Evolutionary conservation across 192 early-diverging fungal genomes (phyloP), one percentile per base, ranked within the genome.

Genomic region (Polychytrium aggregatum): DNA sequence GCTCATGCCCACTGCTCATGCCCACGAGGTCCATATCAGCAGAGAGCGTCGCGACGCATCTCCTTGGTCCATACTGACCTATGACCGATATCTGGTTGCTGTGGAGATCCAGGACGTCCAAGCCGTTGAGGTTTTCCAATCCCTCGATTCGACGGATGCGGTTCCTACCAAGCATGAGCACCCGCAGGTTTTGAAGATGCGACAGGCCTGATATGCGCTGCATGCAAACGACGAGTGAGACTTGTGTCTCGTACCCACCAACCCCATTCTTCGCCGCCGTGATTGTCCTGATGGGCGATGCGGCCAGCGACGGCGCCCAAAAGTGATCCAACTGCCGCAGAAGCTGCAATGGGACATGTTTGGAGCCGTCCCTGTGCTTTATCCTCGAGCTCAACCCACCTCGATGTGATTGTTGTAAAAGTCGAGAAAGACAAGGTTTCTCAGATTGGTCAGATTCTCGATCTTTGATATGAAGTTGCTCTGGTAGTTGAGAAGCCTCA

Each of bases 21-120:
- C 14, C 7, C n/a, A 48, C 16, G 13, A 17, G 7, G n/a, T n/a
- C n/a, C n/a, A n/a, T n/a, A n/a, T n/a, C n/a, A n/a, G n/a, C n/a
- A n/a, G n/a, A n/a, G n/a, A n/a, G n/a, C n/a, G n/a, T n/a, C n/a
- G n/a, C n/a, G n/a, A n/a, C n/a, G n/a, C n/a, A n/a, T n/a, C 25
- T 48, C 2, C 1, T n/a, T 33, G 31, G 31, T 11, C 14, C 9
- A 13, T 6, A 30, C 55, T 31, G 21, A 70, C 67, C 66, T 41
- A 76, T 65, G 29, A 37, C 53, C 9, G 49, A 36, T 10, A 76
- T 74, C 43, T 52, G 56, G 41, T 76, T 76, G 8, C 43, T 44
- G 45, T 76, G 74, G 30, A 76, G 43, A 52, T 76, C 74, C 1
- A 76, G 63, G 1, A 74, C 66, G 49, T 76, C 74, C 28, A 76